phyloP scores from a whole-genome alignment of 495 filamentous ascomycete genomes.

The Xylaria venustula region DNA sequence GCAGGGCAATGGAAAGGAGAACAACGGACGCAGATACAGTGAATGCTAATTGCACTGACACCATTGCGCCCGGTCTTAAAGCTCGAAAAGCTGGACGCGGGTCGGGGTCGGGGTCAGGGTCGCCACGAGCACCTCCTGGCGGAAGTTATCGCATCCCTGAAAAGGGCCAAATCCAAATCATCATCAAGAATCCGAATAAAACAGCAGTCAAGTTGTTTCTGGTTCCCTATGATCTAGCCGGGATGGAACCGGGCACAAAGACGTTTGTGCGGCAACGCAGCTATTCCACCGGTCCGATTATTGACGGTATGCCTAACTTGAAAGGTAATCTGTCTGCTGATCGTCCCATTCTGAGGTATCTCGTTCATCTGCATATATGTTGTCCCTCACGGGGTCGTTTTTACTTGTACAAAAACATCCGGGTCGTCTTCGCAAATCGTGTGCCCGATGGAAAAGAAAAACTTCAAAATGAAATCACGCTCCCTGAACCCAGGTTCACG shows the following conservation, averaged over 20 bases:
- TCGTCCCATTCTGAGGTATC: conserved; percentile 81
- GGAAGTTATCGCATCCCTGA: conserved; percentile 94
- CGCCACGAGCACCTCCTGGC: conserved; percentile 70
- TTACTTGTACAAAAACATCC: conserved; percentile 86
- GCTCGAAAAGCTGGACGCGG: conserved; percentile 55
- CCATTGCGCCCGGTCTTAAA: conserved; percentile 33
- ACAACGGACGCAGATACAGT: conserved; percentile 26
- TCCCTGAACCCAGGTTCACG: conserved; percentile 83
- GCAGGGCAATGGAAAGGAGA: conserved; percentile 28
- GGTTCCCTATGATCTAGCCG: conserved; percentile 90
- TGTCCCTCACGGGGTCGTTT: conserved; percentile 79
- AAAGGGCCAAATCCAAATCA: conserved; percentile 92
- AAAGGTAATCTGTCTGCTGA: conserved; percentile 46
- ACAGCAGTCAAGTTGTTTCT: conserved; percentile 94
- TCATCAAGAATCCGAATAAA: conserved; percentile 96
- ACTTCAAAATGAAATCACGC: conserved; percentile 84
- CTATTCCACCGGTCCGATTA: conserved; percentile 84
- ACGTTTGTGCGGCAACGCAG: conserved; percentile 95
- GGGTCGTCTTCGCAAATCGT: conserved; percentile 96
- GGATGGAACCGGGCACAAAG: conserved; percentile 93
- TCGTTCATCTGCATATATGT: conserved; percentile 93
- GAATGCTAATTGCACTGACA: conserved; percentile 23
- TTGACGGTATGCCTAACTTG: conserved; percentile 59
- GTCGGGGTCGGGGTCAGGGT: conserved; percentile 68
- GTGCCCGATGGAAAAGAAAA: conserved; percentile 97